phyloP scores from a whole-genome alignment of 495 filamentous ascomycete species.

The Melanomma pulvis-pyrius region DNA sequence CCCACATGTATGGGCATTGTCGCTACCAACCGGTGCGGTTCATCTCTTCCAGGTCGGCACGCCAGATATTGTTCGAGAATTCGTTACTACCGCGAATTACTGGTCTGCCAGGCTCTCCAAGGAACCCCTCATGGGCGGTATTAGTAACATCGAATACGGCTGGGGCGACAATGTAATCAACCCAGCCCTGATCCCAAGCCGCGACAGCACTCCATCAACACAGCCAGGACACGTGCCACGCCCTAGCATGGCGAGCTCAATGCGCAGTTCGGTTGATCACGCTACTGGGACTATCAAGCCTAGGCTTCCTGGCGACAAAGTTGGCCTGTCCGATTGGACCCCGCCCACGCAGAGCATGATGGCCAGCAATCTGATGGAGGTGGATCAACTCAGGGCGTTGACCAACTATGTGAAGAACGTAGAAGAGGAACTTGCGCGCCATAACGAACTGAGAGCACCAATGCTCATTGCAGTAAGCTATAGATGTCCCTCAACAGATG shows the following conservation, averaged over 20 bases:
- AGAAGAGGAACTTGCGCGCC: conserved; percentile 79
- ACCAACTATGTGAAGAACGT: conserved; percentile 79
- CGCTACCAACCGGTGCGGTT: conserved; percentile 86
- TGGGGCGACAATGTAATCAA: conserved; percentile 93
- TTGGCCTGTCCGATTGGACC: conserved; percentile 87
- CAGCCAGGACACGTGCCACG: conserved; percentile 31
- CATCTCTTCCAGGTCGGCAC: conserved; percentile 98
- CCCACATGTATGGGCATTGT: conserved; percentile 94
- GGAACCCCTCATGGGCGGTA: conserved; percentile 84
- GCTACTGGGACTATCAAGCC: conserved; percentile 55
- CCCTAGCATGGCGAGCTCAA: conserved; percentile 70
- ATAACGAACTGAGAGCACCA: conserved; percentile 81
- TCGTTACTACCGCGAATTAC: conserved; percentile 94
- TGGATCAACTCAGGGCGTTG: conserved; percentile 77
- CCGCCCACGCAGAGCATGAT: conserved; percentile 90
- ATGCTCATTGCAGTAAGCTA: conserved; percentile 77
- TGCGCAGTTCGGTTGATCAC: conserved; percentile 74
- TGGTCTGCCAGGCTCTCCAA: conserved; percentile 95
- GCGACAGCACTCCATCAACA: conserved; percentile 45
- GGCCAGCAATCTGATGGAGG: conserved; percentile 72
- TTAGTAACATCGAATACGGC: conserved; percentile 97
- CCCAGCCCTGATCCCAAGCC: conserved; percentile 59
- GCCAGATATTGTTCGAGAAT: conserved; percentile 90
- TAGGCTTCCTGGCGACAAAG: conserved; percentile 81
- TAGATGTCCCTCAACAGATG: not conserved